Evolutionary conservation across 73 alveolate genomes (phyloP), one percentile per base, ranked within the genome.

Genomic region (Stentor roeselii): DNA sequence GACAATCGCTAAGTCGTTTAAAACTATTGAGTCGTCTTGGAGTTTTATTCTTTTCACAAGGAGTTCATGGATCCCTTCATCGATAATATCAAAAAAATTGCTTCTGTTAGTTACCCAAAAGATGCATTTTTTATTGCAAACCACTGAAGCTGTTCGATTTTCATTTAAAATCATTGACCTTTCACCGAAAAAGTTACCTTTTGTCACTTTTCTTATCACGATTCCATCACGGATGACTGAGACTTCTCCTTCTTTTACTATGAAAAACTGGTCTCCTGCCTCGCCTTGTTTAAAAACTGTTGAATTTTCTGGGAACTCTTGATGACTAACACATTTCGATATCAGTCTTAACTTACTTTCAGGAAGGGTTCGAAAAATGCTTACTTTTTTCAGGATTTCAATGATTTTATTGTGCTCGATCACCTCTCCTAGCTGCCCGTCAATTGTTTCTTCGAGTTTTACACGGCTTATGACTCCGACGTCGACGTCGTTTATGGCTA

Each of bases 1-100:
- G 58, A 83, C 76, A 58, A 74, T 85, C n/a, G 76, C 15, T 75
- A 93, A 92, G 75, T 93, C 97, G 32, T 82, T 35, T 42, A 93
- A 88, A 78, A 76, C 42, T 14, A 61, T 36, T 61, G 6, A 11
- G 27, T 61, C 82, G 27, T 61, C 38, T 35, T 61, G 42, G 6
- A 61, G 27, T 30, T 61, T 30, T 76, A 60, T 93, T 82, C 82
- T 92, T 92, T 88, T 76, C 60, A 74, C 83, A 60, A 42, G n/a
- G 58, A 38, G 74, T 3, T 11, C 39, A 42, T 36, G 35, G 38
- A 40, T 36, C 67, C 80, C 78, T 34, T 76, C 58, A 78, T 87
- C 82, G 85, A 83, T 82, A 39, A 59, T 85, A 87, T 59, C 77
- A 58, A 82, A 89, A 59, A 84, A 74, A 76, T 77, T 88, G 11